Evolutionary conservation across 2,329 filamentous ascomycete genomes (phyloP).

Genomic region (Cladosporium velox): DNA sequence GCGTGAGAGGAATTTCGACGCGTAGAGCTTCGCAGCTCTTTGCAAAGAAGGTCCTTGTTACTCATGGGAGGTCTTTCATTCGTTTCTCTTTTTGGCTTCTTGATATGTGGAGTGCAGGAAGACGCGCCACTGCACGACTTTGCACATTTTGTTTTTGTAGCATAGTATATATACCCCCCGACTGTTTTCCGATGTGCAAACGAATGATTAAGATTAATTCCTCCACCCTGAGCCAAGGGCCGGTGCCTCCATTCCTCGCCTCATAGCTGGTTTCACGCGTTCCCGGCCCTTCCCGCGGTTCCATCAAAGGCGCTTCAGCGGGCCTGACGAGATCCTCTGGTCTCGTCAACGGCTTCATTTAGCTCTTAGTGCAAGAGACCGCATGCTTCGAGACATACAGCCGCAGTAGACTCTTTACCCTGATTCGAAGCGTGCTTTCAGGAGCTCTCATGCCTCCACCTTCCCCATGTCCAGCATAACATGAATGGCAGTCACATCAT

Average conservation of each 20-base stretch:
- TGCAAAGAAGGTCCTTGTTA: too few relatives aligned
- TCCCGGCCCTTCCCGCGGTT: too few relatives aligned
- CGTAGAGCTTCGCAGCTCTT: neutral
- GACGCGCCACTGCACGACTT: neutral
- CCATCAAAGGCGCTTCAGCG: too few relatives aligned
- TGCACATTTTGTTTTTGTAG: neutral
- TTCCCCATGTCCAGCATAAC: neutral
- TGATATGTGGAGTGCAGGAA: neutral
- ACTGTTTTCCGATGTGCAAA: neutral
- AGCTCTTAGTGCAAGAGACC: neutral
- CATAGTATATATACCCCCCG: neutral
- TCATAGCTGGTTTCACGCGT: too few relatives aligned
- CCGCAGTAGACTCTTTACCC: neutral
- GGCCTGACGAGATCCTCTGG: neutral
- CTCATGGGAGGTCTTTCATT: neutral
- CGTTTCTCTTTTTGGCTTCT: neutral
- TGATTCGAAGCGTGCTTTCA: rapidly evolving
- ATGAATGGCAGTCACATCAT: neutral
- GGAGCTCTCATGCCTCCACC: neutral
- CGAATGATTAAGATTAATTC: neutral
- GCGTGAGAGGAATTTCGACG: neutral
- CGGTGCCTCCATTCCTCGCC: too few relatives aligned
- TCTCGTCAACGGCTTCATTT: neutral
- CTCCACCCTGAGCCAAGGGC: too few relatives aligned
- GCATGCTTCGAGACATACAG: too few relatives aligned